These are phyloP conservation scores for Phallus indusiatus DNA, from an alignment of 768 basidiomycete genomes.

Conservation along the genomic window DNA sequence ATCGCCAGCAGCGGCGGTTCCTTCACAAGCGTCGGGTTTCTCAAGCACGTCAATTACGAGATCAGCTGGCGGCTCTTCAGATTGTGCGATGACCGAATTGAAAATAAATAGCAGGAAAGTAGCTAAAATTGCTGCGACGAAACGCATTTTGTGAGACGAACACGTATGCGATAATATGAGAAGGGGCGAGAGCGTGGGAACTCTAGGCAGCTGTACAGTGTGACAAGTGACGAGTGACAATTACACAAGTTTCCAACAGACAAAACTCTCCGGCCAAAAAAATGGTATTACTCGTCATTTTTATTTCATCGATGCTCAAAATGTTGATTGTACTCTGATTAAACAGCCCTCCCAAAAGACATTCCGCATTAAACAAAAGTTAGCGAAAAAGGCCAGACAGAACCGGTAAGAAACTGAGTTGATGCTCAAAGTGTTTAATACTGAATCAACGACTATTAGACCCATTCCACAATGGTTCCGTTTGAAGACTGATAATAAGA, in stretches of 20 bases:
- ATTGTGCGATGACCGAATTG: not conserved
- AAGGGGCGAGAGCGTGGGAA: not conserved
- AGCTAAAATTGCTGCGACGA: not conserved
- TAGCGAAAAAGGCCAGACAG: conserved; percentile 92
- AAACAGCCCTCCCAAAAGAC: conserved; percentile 96
- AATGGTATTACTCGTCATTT: conserved; percentile 34
- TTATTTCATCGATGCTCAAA: not conserved
- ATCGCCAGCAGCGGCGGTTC: conserved; percentile 53
- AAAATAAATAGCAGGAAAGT: not conserved
- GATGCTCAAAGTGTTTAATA: not conserved
- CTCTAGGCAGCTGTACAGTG: conserved; percentile 34
- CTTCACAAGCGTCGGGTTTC: conserved; percentile 45
- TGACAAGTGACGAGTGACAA: conserved; percentile 8
- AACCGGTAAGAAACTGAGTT: conserved; percentile 54
- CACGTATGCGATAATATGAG: not conserved
- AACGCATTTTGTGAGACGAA: not conserved
- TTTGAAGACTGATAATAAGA: conserved; percentile 91
- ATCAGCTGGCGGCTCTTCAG: conserved; percentile 38
- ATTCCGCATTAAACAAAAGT: conserved; percentile 93
- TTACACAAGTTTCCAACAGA: conserved; percentile 13
- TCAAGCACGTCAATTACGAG: conserved; percentile 55
- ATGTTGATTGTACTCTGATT: conserved; percentile 8
- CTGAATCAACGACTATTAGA: conserved; percentile 20
- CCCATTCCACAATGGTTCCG: conserved; percentile 99
- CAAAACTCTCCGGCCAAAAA: conserved; percentile 25